Percentiles rank a stretch among this genome's conserved stretches.
Conservation (phyloP, 1,284 basidiomycete genomes). For the Cryptococcus neoformans region DNA sequence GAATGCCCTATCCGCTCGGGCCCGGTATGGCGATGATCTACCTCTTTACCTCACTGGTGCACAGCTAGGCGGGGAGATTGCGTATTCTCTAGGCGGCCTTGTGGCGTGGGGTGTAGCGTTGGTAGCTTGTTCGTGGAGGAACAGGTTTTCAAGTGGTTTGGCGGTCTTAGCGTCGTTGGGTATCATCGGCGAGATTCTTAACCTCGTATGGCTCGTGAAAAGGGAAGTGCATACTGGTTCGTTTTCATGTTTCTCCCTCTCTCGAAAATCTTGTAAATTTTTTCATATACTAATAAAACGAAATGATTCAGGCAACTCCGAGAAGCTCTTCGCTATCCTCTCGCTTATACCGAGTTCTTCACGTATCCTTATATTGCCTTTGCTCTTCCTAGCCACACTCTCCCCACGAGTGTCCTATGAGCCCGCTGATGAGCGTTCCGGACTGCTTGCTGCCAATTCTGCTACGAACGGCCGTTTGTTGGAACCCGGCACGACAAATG, state of each 20-base stretch:
- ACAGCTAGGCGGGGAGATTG: slow-evolving; percentile 18
- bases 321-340: slow-evolving; percentile 34
- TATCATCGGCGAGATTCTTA: slow-evolving; percentile 34
- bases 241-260: slow-evolving; percentile 7
- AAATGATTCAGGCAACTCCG: slow-evolving; percentile 9
- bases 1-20: slow-evolving; percentile 20
- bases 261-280: neutral
- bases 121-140: slow-evolving; percentile 31
- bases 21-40: slow-evolving; percentile 8
- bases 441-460: slow-evolving; percentile 23
- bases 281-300: neutral
- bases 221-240: slow-evolving; percentile 29
- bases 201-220: slow-evolving; percentile 33
- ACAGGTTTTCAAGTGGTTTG: slow-evolving; percentile 30
- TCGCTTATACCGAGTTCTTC: slow-evolving; percentile 31
- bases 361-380: slow-evolving; percentile 33
- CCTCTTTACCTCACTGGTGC: slow-evolving; percentile 6
- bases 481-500: slow-evolving; percentile 1
- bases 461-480: neutral
- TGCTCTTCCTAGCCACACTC: slow-evolving; percentile 29
- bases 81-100: slow-evolving; percentile 34
- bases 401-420: slow-evolving; percentile 35
- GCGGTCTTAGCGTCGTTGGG: slow-evolving; percentile 27
- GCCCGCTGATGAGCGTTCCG: slow-evolving; percentile 32
- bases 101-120: slow-evolving; percentile 30